Evolutionary conservation across 192 early-diverging fungal genomes (phyloP).

Genomic region (Coemansia umbellata): DNA sequence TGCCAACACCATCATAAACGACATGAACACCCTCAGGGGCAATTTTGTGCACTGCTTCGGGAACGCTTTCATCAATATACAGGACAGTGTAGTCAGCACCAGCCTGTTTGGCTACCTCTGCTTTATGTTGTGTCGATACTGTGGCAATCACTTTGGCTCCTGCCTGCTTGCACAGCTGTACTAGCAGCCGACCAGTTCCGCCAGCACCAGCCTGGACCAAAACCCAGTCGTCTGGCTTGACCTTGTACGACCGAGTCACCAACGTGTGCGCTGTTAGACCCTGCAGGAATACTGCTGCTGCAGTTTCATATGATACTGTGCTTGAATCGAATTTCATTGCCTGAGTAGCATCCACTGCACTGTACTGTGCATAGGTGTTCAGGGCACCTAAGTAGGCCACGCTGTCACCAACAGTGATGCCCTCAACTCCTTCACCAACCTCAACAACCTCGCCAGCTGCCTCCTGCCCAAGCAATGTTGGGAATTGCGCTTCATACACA

Average conservation of each 20-base stretch:
- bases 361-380: constrained; percentile 75
- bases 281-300: constrained; percentile 69
- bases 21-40: constrained; percentile 73
- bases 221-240: constrained; percentile 71
- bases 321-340: constrained; percentile 53
- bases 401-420: constrained; percentile 71
- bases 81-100: constrained; percentile 74
- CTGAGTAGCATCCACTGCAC: constrained; percentile 31
- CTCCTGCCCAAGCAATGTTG: constrained; percentile 74
- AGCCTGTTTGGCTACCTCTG: constrained; percentile 50
- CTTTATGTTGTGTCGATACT: constrained; percentile 69
- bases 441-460: constrained; percentile 74
- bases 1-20: constrained; percentile 92
- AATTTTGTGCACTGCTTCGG: constrained; percentile 65
- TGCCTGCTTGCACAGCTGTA: constrained; percentile 67
- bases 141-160: constrained; percentile 92
- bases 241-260: constrained; percentile 63
- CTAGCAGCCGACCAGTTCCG: constrained; percentile 76
- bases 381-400: constrained; percentile 66
- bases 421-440: constrained; percentile 62
- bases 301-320: constrained; percentile 54
- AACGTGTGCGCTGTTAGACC: constrained; percentile 79
- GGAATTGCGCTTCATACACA: constrained; percentile 62
- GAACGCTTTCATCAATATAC: constrained; percentile 66
- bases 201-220: constrained; percentile 90